Conservation (phyloP, 192 early-diverging fungal species). For the Rhizophagus sp. region DNA sequence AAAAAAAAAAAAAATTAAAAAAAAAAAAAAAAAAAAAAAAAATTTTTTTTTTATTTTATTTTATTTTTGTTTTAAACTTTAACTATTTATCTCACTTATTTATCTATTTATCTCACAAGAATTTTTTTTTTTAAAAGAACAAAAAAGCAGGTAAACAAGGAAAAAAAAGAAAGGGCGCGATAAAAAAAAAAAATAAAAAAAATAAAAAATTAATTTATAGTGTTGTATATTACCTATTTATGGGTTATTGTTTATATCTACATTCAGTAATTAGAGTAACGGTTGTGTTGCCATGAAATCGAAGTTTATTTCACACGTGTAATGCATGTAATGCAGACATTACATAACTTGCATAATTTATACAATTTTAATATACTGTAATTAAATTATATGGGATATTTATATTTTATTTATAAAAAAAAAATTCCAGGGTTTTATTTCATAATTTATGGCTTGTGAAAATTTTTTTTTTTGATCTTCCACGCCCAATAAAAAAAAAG, state of each 20-base stretch:
- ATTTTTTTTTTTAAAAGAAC: too few species aligned
- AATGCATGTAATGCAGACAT: neutral
- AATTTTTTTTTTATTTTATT: neutral
- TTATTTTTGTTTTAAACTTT: too few species aligned
- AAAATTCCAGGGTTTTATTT: neutral
- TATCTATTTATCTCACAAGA: too few species aligned
- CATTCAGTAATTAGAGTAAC: neutral
- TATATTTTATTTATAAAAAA: neutral
- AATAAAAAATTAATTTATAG: neutral
- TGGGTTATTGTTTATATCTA: neutral
- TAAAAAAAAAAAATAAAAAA: neutral
- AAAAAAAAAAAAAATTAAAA: too few species aligned
- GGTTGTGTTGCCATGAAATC: neutral
- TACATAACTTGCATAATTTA: neutral
- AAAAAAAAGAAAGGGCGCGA: neutral
- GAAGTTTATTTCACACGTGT: neutral
- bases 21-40: neutral
- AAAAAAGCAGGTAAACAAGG: too few species aligned
- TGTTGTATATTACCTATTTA: neutral
- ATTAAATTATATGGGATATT: too few species aligned
- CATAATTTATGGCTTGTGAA: neutral
- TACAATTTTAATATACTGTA: too few species aligned
- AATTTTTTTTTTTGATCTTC: neutral
- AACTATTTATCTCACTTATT: too few species aligned
- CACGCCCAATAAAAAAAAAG: too few species aligned